Evolutionary conservation across 2,329 filamentous ascomycete species (phyloP), one percentile per base, ranked within the genome.

Genomic region (Apiospora sp.): DNA sequence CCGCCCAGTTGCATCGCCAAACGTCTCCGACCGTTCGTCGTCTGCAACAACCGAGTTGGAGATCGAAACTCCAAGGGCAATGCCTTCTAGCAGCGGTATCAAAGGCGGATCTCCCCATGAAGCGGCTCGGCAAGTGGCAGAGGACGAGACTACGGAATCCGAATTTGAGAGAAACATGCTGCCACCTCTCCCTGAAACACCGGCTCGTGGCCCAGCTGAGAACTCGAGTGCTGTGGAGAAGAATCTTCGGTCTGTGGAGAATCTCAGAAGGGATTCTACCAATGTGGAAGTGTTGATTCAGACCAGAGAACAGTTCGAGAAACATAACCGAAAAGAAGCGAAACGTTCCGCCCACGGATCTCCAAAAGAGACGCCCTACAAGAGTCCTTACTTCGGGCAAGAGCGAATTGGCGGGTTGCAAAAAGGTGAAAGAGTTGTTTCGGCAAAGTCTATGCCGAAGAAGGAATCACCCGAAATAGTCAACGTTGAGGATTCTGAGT

Each of bases 401-500:
- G 54, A 27, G 24, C 51, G 51, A 34, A 58, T 64, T 41, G 58
- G 58, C 13, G 58, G 58, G 19, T 41, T 64, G 34, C 58, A 24
- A n/a, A 10, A 64, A 13, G 34, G 34, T 19, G 58, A 64, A 22
- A 64, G 30, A 30, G 58, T 64, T 64, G 19, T 64, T 41, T 22
- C 58, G 58, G 58, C 58, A 64, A 41, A 19, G 13, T 19, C 58
- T 3, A 12, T 61, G 19, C 54, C 58, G 5, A 64, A 64, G 22
- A 64, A 64, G 58, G 41, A n/a, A 34, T 6, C 19, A 8, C 58
- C 58, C 12, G 58, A 64, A 41, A 6, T 64, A 41, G 58, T 64
- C 22, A 41, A 64, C 10, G 58, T 64, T 41, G 58, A 64, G 4
- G 58, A 64, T 64, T 64, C 58, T 34, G 58, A 64, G 12, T 64